These are phyloP conservation scores for Trametes meyenii DNA, from an alignment of 768 basidiomycete species.

Conservation along the genomic window DNA sequence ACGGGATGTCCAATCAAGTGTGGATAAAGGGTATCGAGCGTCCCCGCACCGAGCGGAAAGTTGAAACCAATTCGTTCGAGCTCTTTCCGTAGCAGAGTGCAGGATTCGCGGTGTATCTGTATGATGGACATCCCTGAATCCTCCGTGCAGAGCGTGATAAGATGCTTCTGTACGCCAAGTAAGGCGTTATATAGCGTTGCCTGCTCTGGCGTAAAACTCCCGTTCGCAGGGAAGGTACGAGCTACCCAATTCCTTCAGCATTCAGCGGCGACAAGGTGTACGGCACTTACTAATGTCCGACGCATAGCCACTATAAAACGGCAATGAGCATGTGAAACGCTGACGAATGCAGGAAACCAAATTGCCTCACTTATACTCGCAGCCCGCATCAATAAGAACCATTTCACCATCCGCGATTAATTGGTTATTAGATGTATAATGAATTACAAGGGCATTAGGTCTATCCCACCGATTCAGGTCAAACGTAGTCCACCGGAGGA, in stretches of 20 bases:
- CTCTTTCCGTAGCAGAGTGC: constrained; percentile 66
- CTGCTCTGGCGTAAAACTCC: constrained; percentile 78
- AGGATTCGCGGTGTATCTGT: constrained; percentile 77
- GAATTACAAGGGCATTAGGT: constrained; percentile 87
- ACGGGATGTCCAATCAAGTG: constrained; percentile 93
- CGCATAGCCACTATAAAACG: constrained; percentile 72
- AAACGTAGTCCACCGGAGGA: not conserved
- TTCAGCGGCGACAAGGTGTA: not conserved
- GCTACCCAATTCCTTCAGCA: constrained; percentile 44
- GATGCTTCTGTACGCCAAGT: constrained; percentile 68
- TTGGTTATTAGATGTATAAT: constrained; percentile 93
- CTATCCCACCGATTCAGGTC: constrained; percentile 39
- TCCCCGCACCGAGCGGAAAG: constrained; percentile 52
- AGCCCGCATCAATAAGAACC: constrained; percentile 88
- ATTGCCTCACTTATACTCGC: constrained; percentile 77
- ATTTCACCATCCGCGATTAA: constrained; percentile 70
- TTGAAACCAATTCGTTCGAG: constrained; percentile 78
- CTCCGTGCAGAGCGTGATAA: constrained; percentile 64
- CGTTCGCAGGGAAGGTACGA: constrained; percentile 86
- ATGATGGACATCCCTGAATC: constrained; percentile 60
- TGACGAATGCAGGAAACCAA: not conserved
- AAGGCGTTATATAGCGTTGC: constrained; percentile 83
- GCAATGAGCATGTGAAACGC: constrained; percentile 5
- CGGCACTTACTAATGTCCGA: constrained; percentile 79
- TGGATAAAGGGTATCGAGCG: constrained; percentile 82